These are phyloP conservation scores for Rhodosorus marinus DNA, from an alignment of 23 red algal genomes.

Conservation along the genomic window DNA sequence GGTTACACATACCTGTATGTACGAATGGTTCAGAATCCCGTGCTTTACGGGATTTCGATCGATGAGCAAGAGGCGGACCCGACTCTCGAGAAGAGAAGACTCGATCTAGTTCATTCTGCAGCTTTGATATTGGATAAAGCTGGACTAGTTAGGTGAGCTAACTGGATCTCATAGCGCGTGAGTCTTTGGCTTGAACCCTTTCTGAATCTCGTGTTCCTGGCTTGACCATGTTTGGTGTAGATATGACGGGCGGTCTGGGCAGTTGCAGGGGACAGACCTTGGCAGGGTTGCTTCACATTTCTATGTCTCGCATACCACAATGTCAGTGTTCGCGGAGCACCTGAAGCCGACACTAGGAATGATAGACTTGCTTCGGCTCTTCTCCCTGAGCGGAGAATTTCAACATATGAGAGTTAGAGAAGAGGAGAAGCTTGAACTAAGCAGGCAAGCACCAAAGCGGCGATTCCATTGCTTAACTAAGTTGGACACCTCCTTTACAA, in stretches of 20 bases:
- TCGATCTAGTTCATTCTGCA: constrained; percentile 34
- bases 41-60: constrained; percentile 73
- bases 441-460: constrained; percentile 35
- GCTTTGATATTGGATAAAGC: constrained; percentile 52
- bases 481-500: constrained; percentile 64
- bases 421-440: constrained; percentile 51
- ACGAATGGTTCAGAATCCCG: constrained; percentile 69
- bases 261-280: constrained; percentile 35
- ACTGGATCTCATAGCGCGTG: constrained; percentile 33
- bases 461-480: constrained; percentile 39
- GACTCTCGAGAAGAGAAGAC: constrained; percentile 25
- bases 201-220: constrained; percentile 73
- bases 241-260: constrained; percentile 29
- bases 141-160: constrained; percentile 25
- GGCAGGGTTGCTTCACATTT: constrained; percentile 60
- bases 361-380: constrained; percentile 50
- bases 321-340: constrained; percentile 32
- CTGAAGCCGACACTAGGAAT: constrained; percentile 16
- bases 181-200: constrained; percentile 57
- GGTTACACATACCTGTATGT: constrained; percentile 66
- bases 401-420: constrained; percentile 50
- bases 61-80: constrained; percentile 43
- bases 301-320: constrained; percentile 41
- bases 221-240: too few species aligned
- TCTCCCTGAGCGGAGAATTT: constrained; percentile 62